Evolutionary conservation across 306 rosid genomes (phyloP), one percentile per base, ranked within the genome.

Genomic region (Lablab purpureus): DNA sequence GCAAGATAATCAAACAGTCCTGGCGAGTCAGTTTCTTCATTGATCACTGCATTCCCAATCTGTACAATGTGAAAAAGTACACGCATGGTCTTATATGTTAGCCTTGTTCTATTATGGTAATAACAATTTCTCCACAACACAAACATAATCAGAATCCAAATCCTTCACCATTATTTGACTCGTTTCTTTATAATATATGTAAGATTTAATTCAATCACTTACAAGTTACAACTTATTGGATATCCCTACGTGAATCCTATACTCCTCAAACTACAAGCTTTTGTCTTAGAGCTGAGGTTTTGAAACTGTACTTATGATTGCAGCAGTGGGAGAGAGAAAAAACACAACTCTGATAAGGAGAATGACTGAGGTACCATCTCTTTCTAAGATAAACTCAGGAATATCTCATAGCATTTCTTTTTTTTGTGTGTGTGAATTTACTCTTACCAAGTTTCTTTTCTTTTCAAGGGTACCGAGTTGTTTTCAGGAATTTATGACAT

Each of bases 41-140:
- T 59, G 67, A 83, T 80, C 81, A 86, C 87, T 72, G 89, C 89
- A 62, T 86, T 86, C 5, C 89, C 89, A 47, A 86, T 86, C 89
- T 86, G 83, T 36, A 64, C 23, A 52, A 56, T 4, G 9, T 15
- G 13, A 40, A 10, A 15, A 52, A 2, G 23, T 5, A 15, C 6
- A 15, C 5, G 10, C 3, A 27, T 12, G 67, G 54, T 21, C 32
- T 2, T 15, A 21, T 60, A 27, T 25, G 21, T 67, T 77, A 51
- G 6, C 46, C 55, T 27, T 58, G 11, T 65, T 74, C 25, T 1
- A 43, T 10, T 64, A 50, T 63, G 64, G 41, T 21, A 65, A 64
- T 64, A 45, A 9, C 43, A 62, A 62, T 30, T 32, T 8, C 4
- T 32, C 19, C 21, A 8, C 71, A 32, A 60, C 21, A 8, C 71